A percentile compares a stretch with the other conserved stretches of the same genome.
Evolutionary conservation across 352 stramenopile species (phyloP).

Genomic region (Phytophthora palmivora): DNA sequence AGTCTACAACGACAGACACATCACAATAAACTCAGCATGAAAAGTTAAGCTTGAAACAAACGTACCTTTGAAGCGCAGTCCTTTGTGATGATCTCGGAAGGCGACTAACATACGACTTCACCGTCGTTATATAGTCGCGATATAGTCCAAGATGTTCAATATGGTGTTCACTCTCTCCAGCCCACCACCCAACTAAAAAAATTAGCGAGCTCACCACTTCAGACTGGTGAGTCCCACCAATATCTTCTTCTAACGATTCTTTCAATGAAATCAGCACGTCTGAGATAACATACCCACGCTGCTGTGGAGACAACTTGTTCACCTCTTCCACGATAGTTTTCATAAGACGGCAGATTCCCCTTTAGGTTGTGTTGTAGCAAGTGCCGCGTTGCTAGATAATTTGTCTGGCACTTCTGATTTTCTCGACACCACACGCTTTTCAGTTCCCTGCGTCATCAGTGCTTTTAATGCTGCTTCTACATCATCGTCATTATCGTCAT

Average conservation of each 20-base stretch:
- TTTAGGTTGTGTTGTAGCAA: neutral
- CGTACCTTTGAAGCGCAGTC: slow-evolving; percentile 5
- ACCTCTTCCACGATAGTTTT: slow-evolving; percentile 15
- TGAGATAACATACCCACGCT: slow-evolving; percentile 14
- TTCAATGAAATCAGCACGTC: slow-evolving; percentile 13
- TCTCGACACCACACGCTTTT: neutral
- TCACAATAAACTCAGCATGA: neutral
- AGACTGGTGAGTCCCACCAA: neutral
- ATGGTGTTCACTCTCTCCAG: slow-evolving; percentile 2
- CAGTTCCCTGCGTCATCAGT: neutral
- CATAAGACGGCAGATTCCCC: neutral
- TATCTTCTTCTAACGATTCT: slow-evolving; percentile 17
- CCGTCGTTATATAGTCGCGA: slow-evolving; percentile 7
- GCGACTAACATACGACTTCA: slow-evolving; percentile 6
- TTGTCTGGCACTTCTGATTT: neutral
- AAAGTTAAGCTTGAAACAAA: neutral
- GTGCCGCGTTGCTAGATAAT: neutral
- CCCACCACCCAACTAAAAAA: slow-evolving; percentile 11
- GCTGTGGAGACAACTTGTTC: neutral
- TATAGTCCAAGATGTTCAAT: slow-evolving; percentile 5
- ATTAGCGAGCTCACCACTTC: slow-evolving; percentile 10
- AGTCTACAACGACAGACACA: slow-evolving; percentile 1
- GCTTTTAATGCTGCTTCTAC: neutral
- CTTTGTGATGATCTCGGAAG: slow-evolving; percentile 2
- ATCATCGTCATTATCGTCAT: neutral